phyloP scores from a whole-genome alignment of 148 eudicot species.

The Chenopodium berlandieri region DNA sequence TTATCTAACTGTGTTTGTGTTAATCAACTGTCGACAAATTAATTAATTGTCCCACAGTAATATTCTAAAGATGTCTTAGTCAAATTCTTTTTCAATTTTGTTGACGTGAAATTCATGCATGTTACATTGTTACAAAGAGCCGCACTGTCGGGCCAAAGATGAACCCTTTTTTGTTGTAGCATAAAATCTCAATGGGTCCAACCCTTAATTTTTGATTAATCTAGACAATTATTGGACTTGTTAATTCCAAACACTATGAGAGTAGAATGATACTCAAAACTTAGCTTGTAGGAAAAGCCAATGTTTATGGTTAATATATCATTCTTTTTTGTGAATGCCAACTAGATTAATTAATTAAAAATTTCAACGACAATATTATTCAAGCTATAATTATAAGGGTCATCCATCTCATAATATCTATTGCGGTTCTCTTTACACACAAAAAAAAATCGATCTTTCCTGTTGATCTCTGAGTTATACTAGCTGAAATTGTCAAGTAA shows the following conservation, averaged over 20 bases:
- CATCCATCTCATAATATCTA: too few relatives aligned
- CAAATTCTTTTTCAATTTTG: neutral
- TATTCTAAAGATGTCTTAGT: neutral
- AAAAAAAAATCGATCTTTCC: too few relatives aligned
- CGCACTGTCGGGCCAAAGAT: constrained; percentile 20
- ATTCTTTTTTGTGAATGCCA: too few relatives aligned
- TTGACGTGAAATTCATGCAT: constrained; percentile 4
- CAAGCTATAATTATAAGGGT: too few relatives aligned
- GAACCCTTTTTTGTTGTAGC: constrained; percentile 4
- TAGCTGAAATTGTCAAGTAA: neutral
- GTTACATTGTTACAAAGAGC: constrained; percentile 22
- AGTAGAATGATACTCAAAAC: neutral
- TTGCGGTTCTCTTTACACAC: too few relatives aligned
- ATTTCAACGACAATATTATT: too few relatives aligned
- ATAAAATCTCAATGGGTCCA: constrained; percentile 22
- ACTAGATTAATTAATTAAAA: too few relatives aligned
- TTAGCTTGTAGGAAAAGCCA: too few relatives aligned
- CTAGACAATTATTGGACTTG: constrained; percentile 10
- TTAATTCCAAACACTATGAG: neutral
- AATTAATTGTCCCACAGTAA: neutral
- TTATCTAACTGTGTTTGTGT: too few relatives aligned
- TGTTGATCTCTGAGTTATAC: neutral
- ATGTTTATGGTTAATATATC: too few relatives aligned
- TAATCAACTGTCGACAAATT: neutral
- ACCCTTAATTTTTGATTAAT: constrained; percentile 1